Evolutionary conservation across 768 basidiomycete genomes (phyloP).

Genomic region (Myochromella boudieri): DNA sequence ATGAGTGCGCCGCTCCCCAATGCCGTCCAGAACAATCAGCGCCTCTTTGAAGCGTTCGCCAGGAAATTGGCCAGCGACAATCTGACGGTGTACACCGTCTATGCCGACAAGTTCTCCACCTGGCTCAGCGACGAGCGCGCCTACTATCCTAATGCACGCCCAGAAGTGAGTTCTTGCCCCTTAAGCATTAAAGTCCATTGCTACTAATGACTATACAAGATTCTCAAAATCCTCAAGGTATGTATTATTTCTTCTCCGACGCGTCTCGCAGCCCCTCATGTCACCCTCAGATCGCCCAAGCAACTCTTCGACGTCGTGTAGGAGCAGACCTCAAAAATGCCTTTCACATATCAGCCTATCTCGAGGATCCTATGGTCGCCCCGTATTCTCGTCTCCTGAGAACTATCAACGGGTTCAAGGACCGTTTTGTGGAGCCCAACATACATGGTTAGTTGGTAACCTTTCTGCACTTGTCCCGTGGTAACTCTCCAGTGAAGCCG

Average conservation of each 20-base stretch:
- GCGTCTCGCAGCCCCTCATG: constrained; percentile 1
- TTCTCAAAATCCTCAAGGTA: constrained; percentile 50
- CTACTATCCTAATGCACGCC: constrained; percentile 50
- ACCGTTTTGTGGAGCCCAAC: constrained; percentile 33
- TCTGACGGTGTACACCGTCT: constrained; percentile 18
- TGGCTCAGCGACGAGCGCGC: constrained; percentile 51
- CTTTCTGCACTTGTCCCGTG: background rate
- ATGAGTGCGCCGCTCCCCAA: constrained; percentile 4
- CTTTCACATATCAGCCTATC: constrained; percentile 29
- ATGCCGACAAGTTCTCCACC: constrained; percentile 36
- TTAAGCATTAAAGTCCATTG: too few species aligned
- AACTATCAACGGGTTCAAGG: constrained; percentile 26
- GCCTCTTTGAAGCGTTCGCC: constrained; percentile 34
- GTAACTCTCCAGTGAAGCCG: constrained; percentile 7
- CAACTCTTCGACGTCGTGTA: constrained; percentile 31
- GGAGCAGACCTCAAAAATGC: constrained; percentile 19
- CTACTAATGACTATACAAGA: too few species aligned
- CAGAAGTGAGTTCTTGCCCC: constrained; percentile 36
- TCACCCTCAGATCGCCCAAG: constrained; percentile 33
- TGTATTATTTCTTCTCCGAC: background rate
- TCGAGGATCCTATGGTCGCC: constrained; percentile 29
- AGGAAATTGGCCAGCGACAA: constrained; percentile 31
- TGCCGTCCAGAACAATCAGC: constrained; percentile 33
- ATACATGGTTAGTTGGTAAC: constrained; percentile 26
- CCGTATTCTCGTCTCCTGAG: constrained; percentile 35